Evolutionary conservation across 805 yeast genomes (phyloP), one percentile per base, ranked within the genome.

Genomic region (Spathaspora girioi): DNA sequence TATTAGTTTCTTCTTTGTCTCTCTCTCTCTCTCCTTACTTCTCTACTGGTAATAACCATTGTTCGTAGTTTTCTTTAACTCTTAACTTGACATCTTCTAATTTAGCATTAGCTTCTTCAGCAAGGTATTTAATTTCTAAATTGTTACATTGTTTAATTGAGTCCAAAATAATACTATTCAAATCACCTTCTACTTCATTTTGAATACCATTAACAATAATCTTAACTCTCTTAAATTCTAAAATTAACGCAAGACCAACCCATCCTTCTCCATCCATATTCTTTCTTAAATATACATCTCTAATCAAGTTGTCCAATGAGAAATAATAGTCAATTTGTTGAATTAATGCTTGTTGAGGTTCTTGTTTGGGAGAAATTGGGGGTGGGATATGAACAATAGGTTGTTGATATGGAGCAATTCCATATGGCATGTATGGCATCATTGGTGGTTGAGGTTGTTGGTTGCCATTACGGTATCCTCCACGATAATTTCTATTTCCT

Each of bases 261-360:
- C 85, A 84, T 23, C 97, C 97, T 53, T 82, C 76, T 45, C 78
- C 61, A 67, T 85, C 81, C 96, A 93, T 88, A 61, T 87, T 88
- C 57, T 82, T 80, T 69, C 97, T 83, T 69, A 94, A 77, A 65
- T 72, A 93, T 48, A 85, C 73, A 71, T 94, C 99, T 70, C 90
- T 88, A 59, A 86, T 76, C 69, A 94, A 77, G 69, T 94, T 94
- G 60, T 90, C 96, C 47, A 84, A 76, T 29, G 96, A 86, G 72
- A 94, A 88, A 69, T 94, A 94, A 75, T 94, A 94, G 65, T 89
- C 94, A 48, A 93, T 75, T 75, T 92, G 98, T 53, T 71, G 67
- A 48, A 65, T 66, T 58, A 74, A 74, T 38, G 79, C 79, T 56
- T 68, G 68, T 53, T 65, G 67, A 29, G 78, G 79, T 53, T 73